Percentiles rank a stretch among this genome's conserved stretches.
Evolutionary conservation across 1,284 basidiomycete genomes (phyloP).

Genomic region (Malassezia furfur): DNA sequence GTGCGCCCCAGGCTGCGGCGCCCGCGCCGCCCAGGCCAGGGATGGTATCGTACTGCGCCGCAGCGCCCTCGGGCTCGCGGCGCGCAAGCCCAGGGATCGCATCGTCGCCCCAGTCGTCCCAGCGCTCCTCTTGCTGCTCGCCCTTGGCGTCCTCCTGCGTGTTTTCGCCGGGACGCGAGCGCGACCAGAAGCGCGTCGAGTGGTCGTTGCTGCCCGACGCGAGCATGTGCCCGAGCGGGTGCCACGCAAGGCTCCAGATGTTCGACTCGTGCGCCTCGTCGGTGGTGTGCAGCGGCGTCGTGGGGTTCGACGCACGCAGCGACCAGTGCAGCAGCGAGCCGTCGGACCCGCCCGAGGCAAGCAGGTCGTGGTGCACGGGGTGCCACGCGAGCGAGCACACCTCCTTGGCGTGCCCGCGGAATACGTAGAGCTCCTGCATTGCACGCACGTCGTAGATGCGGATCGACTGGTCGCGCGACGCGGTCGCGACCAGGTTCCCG

Average conservation of each 20-base stretch:
- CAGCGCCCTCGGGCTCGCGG: neutral
- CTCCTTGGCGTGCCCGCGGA: constrained; percentile 93
- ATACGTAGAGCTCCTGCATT: constrained; percentile 82
- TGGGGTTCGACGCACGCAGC: constrained; percentile 49
- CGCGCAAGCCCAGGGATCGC: constrained; percentile 3
- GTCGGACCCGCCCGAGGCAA: constrained; percentile 86
- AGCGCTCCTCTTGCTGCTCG: constrained; percentile 4
- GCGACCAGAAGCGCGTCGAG: constrained; percentile 92
- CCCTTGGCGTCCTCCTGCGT: neutral
- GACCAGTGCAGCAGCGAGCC: constrained; percentile 90
- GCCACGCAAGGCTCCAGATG: constrained; percentile 89
- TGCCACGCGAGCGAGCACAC: constrained; percentile 95
- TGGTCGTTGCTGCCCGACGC: constrained; percentile 90
- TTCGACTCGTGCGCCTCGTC: constrained; percentile 92
- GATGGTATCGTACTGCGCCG: neutral
- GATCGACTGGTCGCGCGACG: constrained; percentile 82
- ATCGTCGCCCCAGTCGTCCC: constrained; percentile 5
- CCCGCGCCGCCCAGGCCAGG: constrained; percentile 10
- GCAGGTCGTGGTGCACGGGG: constrained; percentile 72
- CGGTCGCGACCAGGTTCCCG: constrained; percentile 84
- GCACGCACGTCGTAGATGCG: constrained; percentile 96
- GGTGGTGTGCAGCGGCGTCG: constrained; percentile 64
- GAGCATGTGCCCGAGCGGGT: constrained; percentile 88
- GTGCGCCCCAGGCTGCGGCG: neutral
- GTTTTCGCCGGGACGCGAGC: constrained; percentile 62